Percentiles rank a stretch among this genome's conserved stretches.
phyloP scores from a whole-genome alignment of 192 early-diverging fungal genomes.

The Coemansia sp. region DNA sequence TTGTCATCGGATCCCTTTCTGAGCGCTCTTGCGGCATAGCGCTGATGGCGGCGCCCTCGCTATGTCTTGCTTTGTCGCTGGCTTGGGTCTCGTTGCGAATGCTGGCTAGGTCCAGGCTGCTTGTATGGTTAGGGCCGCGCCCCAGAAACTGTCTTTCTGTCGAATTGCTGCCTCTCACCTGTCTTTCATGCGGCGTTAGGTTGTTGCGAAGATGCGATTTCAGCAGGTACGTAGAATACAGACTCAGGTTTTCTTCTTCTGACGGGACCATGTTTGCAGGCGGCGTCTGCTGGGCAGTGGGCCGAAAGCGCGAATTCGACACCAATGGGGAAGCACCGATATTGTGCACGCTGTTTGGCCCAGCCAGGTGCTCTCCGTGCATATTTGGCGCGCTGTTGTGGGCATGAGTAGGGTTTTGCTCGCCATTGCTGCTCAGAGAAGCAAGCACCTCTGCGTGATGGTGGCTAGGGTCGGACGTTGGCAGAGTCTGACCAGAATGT shows the following conservation, averaged over 20 bases:
- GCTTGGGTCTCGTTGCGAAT: background rate
- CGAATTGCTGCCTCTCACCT: conserved; percentile 8
- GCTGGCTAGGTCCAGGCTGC: background rate
- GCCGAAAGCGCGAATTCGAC: background rate
- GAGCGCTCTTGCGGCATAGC: background rate
- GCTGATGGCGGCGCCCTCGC: background rate
- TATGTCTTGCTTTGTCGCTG: background rate
- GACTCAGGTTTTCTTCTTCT: conserved; percentile 14
- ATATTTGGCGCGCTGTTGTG: background rate
- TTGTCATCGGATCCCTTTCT: background rate
- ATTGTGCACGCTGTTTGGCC: background rate
- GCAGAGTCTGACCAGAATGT: background rate
- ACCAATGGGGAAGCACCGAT: background rate
- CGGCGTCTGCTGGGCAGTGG: background rate
- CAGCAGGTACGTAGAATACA: conserved; percentile 50
- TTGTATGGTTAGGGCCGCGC: background rate
- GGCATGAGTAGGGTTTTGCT: background rate
- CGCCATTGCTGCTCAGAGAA: no score
- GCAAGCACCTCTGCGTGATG: background rate
- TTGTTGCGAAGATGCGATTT: conserved; percentile 53
- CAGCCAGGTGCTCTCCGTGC: background rate
- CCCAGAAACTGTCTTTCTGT: conserved; percentile 4
- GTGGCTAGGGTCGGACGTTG: background rate
- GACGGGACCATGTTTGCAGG: background rate
- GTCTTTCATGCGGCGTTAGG: conserved; percentile 11